These are phyloP conservation scores for Elaeis guineensis DNA, from an alignment of 176 grass and related monocot species.

Conservation along the genomic window DNA sequence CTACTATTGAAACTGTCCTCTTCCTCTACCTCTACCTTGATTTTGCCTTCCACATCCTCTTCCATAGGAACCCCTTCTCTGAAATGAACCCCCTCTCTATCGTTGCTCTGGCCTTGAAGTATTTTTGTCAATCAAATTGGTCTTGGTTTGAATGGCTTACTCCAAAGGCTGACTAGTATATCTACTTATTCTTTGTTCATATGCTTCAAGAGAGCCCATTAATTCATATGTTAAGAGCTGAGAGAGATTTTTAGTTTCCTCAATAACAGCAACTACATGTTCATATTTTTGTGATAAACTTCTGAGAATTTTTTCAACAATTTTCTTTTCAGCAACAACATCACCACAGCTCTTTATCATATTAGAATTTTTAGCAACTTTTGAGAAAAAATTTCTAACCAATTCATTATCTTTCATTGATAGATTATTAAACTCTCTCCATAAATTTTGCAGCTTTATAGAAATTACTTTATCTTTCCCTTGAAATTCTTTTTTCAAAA, in stretches of 20 bases:
- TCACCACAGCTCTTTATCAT: not conserved
- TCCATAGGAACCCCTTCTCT: no score
- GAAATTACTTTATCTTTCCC: no score
- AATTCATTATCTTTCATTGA: no score
- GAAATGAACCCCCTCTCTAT: no score
- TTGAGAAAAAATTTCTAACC: no score
- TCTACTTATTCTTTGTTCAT: slow-evolving; percentile 3
- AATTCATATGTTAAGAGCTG: not conserved
- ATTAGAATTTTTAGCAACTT: not conserved
- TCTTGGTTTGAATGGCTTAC: not conserved
- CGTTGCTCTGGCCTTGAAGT: no score
- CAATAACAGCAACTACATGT: slow-evolving; percentile 4
- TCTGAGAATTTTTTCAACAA: not conserved
- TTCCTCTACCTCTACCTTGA: not conserved
- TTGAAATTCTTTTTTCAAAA: no score
- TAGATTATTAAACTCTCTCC: no score
- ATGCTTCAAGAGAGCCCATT: slow-evolving; percentile 5
- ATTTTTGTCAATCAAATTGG: not conserved
- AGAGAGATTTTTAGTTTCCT: slow-evolving; percentile 7
- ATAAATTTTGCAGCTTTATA: no score
- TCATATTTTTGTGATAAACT: not conserved
- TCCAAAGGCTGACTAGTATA: not conserved
- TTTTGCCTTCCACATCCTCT: not conserved
- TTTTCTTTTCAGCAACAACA: not conserved
- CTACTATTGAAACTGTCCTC: not conserved